Evolutionary conservation across 2,329 filamentous ascomycete genomes (phyloP).

Genomic region (Sclerotinia borealis): DNA sequence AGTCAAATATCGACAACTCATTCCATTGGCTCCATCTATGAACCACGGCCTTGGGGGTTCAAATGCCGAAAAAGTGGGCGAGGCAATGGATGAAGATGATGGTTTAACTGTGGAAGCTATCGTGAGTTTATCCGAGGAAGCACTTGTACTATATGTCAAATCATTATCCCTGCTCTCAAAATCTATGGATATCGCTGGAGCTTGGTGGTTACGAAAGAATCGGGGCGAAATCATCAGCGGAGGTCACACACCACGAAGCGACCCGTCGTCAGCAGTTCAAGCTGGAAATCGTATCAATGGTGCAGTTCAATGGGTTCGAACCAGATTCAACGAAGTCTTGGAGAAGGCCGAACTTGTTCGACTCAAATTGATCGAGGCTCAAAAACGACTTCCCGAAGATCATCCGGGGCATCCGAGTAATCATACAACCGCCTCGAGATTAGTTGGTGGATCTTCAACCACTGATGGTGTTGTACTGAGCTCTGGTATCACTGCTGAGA

Average conservation of each 20-base stretch:
- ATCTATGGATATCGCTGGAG: conserved; percentile 89
- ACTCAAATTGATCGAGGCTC: conserved; percentile 77
- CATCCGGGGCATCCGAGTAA: conserved; percentile 85
- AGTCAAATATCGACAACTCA: conserved; percentile 96
- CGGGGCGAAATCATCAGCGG: conserved; percentile 52
- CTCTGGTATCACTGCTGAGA: conserved; percentile 87
- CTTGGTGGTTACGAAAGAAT: conserved; percentile 82
- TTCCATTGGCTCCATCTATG: conserved; percentile 76
- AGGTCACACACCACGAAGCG: conserved; percentile 36
- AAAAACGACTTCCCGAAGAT: conserved; percentile 74
- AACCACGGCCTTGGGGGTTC: conserved; percentile 63
- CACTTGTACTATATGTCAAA: conserved; percentile 93
- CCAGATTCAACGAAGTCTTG: conserved; percentile 91
- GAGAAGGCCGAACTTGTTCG: conserved; percentile 96
- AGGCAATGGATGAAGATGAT: conserved; percentile 58
- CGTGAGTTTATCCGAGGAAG: conserved; percentile 85
- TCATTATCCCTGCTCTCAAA: conserved; percentile 83
- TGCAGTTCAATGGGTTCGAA: conserved; percentile 91
- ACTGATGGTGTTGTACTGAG: conserved; percentile 78
- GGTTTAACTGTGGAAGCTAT: conserved; percentile 81
- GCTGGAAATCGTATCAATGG: conserved; percentile 69
- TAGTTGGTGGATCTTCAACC: conserved; percentile 43
- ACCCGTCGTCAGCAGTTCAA: conserved; percentile 37
- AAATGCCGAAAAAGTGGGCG: conserved; percentile 47
- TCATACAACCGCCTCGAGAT: conserved; percentile 53